Evolutionary conservation across 2,329 filamentous ascomycete species (phyloP), one percentile per base, ranked within the genome.

Genomic region (Didymella exigua): DNA sequence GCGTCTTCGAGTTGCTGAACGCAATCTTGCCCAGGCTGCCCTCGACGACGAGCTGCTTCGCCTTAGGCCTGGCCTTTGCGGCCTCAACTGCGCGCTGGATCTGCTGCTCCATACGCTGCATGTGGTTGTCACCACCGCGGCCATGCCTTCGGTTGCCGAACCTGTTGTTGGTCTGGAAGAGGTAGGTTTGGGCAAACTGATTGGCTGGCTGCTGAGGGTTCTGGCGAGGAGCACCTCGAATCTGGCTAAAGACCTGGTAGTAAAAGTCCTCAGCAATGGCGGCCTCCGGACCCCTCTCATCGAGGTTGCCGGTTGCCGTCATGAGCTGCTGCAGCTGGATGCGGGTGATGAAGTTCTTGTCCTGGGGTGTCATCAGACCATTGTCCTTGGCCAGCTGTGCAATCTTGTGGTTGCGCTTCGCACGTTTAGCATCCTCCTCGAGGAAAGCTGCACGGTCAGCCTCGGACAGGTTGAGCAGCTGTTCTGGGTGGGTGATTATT

Each of bases 31-130:
- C 95, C 44, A 99, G 79, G 70, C 92, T 97, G 23, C 95, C 95
- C 71, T 97, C 93, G 55, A 99, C 93, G 18, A 98, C 93, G 8
- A 99, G 83, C 74, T 97, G 93, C 70, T 96, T 96, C 72, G 96
- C 97, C 82, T 99, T 99, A 11, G 95, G 95, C 76, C 96, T 93
- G 56, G 92, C 91, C 79, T 98, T 99, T 47, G 95, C 95, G 1
- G 95, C 95, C 72, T 99, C 95, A 0, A 99, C 95, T 21, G 95
- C 95, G 52, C 95, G 88, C 74, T 97, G 93, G 11, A 99, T 96
- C 76, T 99, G 95, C 76, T 99, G 95, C 76, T 99, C 93, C 95
- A 99, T 99, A 50, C 95, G 89, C 74, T 98, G 95, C 79, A 98
- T 91, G 71, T 99, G 95, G 72, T 97, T 99, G 74, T 99, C 95